Conservation (phyloP, 2,329 filamentous ascomycete species). For the Fusarium nygamai region DNA sequence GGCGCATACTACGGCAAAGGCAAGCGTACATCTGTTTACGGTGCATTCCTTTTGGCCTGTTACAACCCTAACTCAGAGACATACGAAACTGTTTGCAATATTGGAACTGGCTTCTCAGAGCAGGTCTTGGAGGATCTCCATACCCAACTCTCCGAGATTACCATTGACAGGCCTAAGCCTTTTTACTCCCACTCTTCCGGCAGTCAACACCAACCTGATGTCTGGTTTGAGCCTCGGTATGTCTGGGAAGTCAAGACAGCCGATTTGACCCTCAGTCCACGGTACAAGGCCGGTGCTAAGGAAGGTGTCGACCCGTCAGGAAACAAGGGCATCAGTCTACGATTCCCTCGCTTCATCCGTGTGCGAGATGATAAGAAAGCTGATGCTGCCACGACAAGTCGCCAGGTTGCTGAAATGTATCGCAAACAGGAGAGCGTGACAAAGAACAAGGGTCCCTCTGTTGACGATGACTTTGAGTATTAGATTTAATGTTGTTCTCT, state of each 20-base stretch:
- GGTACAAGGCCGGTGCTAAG: constrained; percentile 90
- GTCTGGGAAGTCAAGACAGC: constrained; percentile 99
- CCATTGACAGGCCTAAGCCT: constrained; percentile 91
- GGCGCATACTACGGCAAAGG: constrained; percentile 95
- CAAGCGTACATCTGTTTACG: constrained; percentile 95
- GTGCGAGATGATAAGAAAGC: constrained; percentile 95
- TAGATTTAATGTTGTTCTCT: constrained; percentile 51
- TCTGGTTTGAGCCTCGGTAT: constrained; percentile 94
- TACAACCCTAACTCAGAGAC: constrained; percentile 83
- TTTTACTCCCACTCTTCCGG: constrained; percentile 90
- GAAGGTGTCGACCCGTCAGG: constrained; percentile 79
- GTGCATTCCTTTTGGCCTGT: constrained; percentile 93
- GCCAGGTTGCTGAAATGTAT: constrained; percentile 97
- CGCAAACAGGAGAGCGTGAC: constrained; percentile 89
- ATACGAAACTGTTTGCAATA: constrained; percentile 98
- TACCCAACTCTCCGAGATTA: constrained; percentile 75
- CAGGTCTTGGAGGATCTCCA: constrained; percentile 91
- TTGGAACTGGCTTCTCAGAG: constrained; percentile 96
- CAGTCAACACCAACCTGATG: constrained; percentile 93
- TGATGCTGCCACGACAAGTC: constrained; percentile 84
- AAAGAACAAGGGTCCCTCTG: constrained; percentile 85
- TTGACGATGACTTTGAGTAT: constrained; percentile 99
- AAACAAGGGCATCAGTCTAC: constrained; percentile 83
- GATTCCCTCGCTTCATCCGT: constrained; percentile 94
- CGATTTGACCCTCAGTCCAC: constrained; percentile 89